A percentile compares a stretch with the other conserved stretches of the same genome.
Conservation (phyloP, 169 alveolate species). For the Plasmodium cynomolgi region DNA sequence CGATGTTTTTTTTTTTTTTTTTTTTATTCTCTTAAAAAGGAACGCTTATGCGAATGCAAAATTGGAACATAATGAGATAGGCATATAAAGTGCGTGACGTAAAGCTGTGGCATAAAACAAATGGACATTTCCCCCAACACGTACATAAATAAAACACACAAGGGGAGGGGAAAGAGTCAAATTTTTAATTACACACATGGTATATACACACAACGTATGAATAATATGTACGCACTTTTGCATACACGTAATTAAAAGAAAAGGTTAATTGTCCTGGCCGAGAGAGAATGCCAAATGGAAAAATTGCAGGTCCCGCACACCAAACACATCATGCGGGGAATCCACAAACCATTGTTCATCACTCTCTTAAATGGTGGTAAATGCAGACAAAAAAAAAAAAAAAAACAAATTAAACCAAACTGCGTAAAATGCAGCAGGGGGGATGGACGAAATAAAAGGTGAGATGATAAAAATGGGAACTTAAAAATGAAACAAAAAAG, state of each 20-base stretch:
- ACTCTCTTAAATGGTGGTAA: background rate
- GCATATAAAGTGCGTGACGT: background rate
- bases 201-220: background rate
- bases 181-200: background rate
- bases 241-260: background rate
- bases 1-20: background rate
- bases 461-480: background rate
- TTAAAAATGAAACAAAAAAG: background rate
- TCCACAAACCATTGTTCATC: background rate
- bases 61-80: background rate
- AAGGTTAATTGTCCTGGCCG: background rate
- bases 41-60: background rate
- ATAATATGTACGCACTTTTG: background rate
- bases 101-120: background rate
- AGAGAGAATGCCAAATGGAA: background rate
- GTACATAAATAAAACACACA: background rate
- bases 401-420: background rate
- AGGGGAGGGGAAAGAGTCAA: background rate
- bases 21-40: background rate
- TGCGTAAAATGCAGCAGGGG: background rate
- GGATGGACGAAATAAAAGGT: background rate
- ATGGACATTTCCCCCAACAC: background rate
- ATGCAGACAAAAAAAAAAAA: background rate
- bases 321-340: background rate
- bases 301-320: background rate